Evolutionary conservation across 208 protist genomes (phyloP).

Genomic region (Leishmania lainsoni): DNA sequence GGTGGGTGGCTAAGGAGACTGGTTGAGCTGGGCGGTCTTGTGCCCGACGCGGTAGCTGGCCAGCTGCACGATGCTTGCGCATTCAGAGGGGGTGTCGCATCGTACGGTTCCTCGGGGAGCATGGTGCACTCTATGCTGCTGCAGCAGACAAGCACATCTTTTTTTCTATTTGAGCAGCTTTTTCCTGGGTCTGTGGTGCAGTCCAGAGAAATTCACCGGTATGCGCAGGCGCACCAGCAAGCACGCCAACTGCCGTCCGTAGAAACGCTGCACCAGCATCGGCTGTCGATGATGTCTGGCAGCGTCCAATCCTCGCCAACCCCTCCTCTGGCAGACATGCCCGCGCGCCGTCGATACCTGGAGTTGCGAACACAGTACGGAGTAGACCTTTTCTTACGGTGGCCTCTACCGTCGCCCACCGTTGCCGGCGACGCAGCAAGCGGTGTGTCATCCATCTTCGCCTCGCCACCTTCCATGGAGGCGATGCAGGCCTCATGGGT

Average conservation of each 20-base stretch:
- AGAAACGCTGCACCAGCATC: constrained; percentile 8
- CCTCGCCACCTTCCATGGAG: constrained; percentile 2
- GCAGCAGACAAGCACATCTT: constrained; percentile 13
- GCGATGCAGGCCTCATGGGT: constrained; percentile 8
- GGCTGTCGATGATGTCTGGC: neutral
- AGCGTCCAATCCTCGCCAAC: neutral
- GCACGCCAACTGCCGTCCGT: constrained; percentile 13
- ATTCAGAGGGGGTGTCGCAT: neutral
- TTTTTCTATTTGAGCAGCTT: constrained; percentile 24
- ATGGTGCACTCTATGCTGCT: neutral
- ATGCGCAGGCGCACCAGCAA: constrained; percentile 6
- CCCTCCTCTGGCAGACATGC: constrained; percentile 5
- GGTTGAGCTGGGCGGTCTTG: constrained; percentile 12
- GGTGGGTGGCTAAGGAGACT: constrained; percentile 24
- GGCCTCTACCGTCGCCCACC: constrained; percentile 17
- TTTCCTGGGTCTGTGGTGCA: constrained; percentile 20
- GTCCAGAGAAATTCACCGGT: constrained; percentile 18
- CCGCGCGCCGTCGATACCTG: constrained; percentile 47
- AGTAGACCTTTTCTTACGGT: constrained; percentile 73
- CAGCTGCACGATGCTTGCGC: constrained; percentile 2
- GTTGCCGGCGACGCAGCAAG: neutral
- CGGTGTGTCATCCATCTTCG: constrained; percentile 2
- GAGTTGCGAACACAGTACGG: constrained; percentile 49
- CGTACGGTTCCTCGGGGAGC: neutral
- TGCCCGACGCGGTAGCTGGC: neutral